Base-by-base conservation (phyloP, 2,329 filamentous ascomycete genomes). In the Fonsecaea multimorphosa region DNA sequence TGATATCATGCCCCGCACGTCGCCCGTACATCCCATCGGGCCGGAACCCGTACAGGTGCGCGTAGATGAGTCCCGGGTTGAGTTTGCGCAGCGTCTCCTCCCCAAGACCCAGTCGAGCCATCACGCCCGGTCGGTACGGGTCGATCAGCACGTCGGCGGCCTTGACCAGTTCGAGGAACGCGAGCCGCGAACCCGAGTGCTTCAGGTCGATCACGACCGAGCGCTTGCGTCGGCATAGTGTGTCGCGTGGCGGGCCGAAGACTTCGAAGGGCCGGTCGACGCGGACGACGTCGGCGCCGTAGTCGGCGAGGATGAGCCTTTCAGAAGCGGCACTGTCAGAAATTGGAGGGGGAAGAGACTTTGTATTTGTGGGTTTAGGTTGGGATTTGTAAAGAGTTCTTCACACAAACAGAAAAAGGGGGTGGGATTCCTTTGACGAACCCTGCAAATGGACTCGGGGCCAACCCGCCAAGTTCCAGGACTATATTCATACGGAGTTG, bases 1-100 rank as follows among this genome's bases (percentile, higher is more conserved):
- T 97, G 77, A 97, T 96, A 76, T 97, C 93, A 76, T 97, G 93
- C 46, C 93, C 93, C 0, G 93, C 93, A 92, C 96, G 97, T 72
- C 85, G 79, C 51, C 85, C 86, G 78, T 97, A 97, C 72, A 87
- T 88, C 0, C 93, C 93, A 77, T 96, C 92, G 32, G 93, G 84
- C 16, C 94, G 84, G 77, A 97, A 97, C 0, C 94, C 94, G 3
- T 92, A 94, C 85, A 98, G 90, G 52, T 93, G 89, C 8, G 86
- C 92, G 64, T 96, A 88, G 56, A 97, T 87, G 1, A 97, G 80
- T 0, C 89, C 83, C 12, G 89, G 89, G 76, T 97, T 97, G 22
- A 85, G 74, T 16, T 78, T 79, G 0, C 83, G 77, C 9, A 91
- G 80, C 29, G 79, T 79, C n/a, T 81, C 74, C 0, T 86, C 81